Evolutionary conservation across 208 protist genomes (phyloP).

Genomic region (Trypanosoma grayi): DNA sequence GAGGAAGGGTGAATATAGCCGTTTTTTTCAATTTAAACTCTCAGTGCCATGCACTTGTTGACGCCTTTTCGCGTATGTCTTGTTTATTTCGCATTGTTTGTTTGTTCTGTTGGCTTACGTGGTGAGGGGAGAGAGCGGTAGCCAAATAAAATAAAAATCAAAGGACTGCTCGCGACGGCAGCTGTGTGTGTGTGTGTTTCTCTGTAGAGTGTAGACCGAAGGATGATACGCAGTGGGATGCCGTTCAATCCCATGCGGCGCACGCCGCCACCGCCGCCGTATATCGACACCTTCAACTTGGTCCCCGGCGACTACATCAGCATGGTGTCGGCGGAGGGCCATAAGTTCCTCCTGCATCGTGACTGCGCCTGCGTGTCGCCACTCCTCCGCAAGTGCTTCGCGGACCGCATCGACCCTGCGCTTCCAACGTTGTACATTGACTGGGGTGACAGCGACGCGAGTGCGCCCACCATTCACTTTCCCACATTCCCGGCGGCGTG

Average conservation of each 20-base stretch:
- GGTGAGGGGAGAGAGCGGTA: too few relatives aligned
- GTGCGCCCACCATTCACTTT: conserved; percentile 40
- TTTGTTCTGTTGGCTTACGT: too few relatives aligned
- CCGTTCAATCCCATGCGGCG: conserved; percentile 89
- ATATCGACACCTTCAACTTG: conserved; percentile 67
- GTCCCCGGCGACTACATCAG: conserved; percentile 55
- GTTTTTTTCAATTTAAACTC: too few relatives aligned
- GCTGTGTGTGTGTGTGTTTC: not conserved
- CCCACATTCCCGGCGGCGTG: conserved; percentile 34
- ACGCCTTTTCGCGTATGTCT: too few relatives aligned
- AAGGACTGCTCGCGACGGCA: too few relatives aligned
- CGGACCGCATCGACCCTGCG: conserved; percentile 32
- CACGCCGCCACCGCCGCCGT: conserved; percentile 71
- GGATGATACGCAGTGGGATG: conserved; percentile 45
- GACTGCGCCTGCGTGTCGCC: conserved; percentile 63
- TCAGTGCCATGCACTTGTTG: too few relatives aligned
- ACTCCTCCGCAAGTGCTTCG: conserved; percentile 52
- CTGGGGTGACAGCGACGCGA: conserved; percentile 5
- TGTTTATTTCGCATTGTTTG: too few relatives aligned
- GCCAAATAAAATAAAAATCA: too few relatives aligned
- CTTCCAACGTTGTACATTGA: conserved; percentile 38
- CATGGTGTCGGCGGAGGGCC: conserved; percentile 33
- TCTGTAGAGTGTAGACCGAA: not conserved
- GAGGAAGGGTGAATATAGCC: too few relatives aligned
- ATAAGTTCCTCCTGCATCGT: conserved; percentile 48